Base-by-base conservation (phyloP, 192 early-diverging fungal species). In the Chytriomyces confervae region DNA sequence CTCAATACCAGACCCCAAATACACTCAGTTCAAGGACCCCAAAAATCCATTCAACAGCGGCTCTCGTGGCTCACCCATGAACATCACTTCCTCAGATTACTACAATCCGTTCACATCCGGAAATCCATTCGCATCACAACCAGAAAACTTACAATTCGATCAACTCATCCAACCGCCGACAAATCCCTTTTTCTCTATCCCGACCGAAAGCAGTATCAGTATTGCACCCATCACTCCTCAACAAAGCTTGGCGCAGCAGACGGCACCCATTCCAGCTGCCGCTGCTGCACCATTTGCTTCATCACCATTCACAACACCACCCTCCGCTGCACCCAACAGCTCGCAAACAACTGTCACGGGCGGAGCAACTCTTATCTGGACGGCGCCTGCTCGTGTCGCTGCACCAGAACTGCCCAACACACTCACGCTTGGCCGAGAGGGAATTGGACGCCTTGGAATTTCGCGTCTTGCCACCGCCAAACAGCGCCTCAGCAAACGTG, bases 371-470 rank as follows among this genome's bases (percentile, higher is more conserved):
- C 74, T 76, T 20, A 66, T 76, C 50, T 76, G 74, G 74, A 76
- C 74, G 45, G 74, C 74, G 18, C 74, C 74, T 7, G 43, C 74
- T 7, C 74, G 74, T 27, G 64, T 66, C 3, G 74, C 74, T 18
- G 74, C 62, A 7, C 74, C 74, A 1, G 74, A 76, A 8, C 74
- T 76, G 20, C 74, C 74, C 6, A 76, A 76, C 64, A 76, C 74
- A n/a, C 74, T 76, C 47, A 76, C 74, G 1, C 49, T 76, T 50
- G 74, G 74, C 7, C 74, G 74, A 36, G 74, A 76, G 46, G 74
- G 74, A 18, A 76, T 76, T 49, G 74, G 74, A 51, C 74, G 74
- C 43, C 64, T 76, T 20, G 74, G 74, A 50, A 76, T 76, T n/a
- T 76, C 74, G 2, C 74, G 74, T 20, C 64, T 76, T 6, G 74